A percentile compares a stretch with the other conserved stretches of the same genome.
These are phyloP conservation scores for Puccinellia tenuiflora DNA, from an alignment of 176 grass and related monocot species.

Conservation along the genomic window DNA sequence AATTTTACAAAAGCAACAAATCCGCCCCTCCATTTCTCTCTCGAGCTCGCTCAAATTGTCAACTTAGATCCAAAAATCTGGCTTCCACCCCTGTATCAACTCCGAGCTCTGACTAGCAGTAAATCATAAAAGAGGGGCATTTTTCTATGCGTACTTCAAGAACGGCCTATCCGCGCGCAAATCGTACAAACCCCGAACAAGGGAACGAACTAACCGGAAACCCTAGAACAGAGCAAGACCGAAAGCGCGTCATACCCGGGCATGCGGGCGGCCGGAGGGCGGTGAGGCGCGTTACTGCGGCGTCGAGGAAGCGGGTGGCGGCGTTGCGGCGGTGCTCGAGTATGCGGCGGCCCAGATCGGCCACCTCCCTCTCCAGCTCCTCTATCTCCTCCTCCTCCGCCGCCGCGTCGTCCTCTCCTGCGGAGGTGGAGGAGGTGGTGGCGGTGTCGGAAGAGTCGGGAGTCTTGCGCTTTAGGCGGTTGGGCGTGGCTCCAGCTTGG, in stretches of 20 bases:
- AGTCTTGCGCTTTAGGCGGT: conserved; percentile 42
- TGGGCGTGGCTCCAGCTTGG: background rate
- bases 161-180: background rate
- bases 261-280: conserved; percentile 25
- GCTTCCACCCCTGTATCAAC: background rate
- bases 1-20: background rate
- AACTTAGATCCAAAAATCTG: background rate
- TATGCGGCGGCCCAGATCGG: conserved; percentile 47
- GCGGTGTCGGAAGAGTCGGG: background rate
- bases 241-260: conserved; percentile 17
- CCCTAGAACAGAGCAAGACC: conserved; percentile 20
- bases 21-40: background rate
- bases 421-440: background rate
- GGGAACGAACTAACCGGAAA: background rate
- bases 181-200: background rate
- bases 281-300: background rate
- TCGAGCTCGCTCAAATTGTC: background rate
- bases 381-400: conserved; percentile 22
- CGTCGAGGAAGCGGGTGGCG: conserved; percentile 18
- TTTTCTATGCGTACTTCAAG: background rate
- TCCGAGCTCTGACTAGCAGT: background rate
- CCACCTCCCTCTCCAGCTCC: conserved; percentile 49
- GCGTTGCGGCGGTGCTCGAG: conserved; percentile 36
- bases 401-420: conserved; percentile 5
- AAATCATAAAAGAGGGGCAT: background rate